Conservation (phyloP, 2,329 filamentous ascomycete genomes). For the Ascochyta clinopodiicola region DNA sequence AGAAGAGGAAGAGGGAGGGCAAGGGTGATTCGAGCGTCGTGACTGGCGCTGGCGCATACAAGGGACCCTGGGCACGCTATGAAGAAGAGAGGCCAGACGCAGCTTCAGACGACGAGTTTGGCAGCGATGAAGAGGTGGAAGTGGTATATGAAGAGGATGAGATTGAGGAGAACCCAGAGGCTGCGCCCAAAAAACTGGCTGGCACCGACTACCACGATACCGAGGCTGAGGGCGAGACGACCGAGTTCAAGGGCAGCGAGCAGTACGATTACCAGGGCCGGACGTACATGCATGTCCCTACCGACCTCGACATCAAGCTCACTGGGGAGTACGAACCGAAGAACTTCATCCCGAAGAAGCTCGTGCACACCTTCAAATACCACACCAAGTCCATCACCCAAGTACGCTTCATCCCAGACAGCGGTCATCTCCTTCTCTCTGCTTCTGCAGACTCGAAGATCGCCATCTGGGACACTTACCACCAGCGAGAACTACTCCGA, state of each 20-base stretch:
- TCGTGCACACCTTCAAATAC: conserved; percentile 89
- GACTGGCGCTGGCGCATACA: conserved; percentile 85
- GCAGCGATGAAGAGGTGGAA: conserved; percentile 74
- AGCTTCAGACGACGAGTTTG: conserved; percentile 66
- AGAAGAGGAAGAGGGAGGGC: conserved; percentile 80
- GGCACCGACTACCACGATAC: conserved; percentile 60
- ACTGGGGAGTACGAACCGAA: conserved; percentile 79
- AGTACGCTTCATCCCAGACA: conserved; percentile 85
- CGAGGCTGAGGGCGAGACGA: conserved; percentile 70
- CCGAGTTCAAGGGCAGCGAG: conserved; percentile 82
- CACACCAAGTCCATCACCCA: conserved; percentile 83
- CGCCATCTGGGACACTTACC: conserved; percentile 94
- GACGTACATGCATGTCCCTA: conserved; percentile 97
- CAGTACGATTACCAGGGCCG: conserved; percentile 92
- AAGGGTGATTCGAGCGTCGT: conserved; percentile 85
- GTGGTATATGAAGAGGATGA: conserved; percentile 79
- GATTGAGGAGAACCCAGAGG: conserved; percentile 63
- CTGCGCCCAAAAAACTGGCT: conserved; percentile 65
- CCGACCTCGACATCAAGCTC: conserved; percentile 60
- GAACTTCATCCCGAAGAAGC: conserved; percentile 94
- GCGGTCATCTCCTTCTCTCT: conserved; percentile 87
- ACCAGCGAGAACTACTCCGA: conserved; percentile 83
- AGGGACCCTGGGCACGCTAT: conserved; percentile 94
- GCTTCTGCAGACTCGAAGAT: conserved; percentile 89
- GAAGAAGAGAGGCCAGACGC: conserved; percentile 72